Evolutionary conservation across 805 yeast genomes (phyloP).

Genomic region (Hagleromyces aurorensis): DNA sequence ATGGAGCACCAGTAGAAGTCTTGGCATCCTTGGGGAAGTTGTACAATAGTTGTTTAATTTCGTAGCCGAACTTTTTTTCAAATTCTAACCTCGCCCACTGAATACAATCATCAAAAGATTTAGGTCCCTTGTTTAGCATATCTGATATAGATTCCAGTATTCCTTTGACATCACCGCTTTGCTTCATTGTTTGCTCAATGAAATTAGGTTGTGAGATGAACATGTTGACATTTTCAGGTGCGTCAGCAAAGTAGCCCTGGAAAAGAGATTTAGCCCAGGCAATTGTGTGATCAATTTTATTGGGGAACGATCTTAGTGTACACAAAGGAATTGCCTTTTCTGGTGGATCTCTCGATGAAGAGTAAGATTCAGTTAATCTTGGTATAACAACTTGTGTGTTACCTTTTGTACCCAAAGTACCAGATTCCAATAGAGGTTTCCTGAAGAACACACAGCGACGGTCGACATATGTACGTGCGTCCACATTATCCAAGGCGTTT

Average conservation of each 20-base stretch:
- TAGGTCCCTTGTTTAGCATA: conserved; percentile 74
- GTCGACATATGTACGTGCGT: conserved; percentile 96
- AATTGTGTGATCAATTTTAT: conserved; percentile 96
- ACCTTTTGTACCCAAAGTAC: conserved; percentile 97
- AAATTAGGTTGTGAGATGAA: conserved; percentile 88
- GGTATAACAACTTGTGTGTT: conserved; percentile 96
- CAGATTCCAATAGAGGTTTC: conserved; percentile 89
- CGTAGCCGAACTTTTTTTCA: conserved; percentile 76
- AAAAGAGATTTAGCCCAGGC: conserved; percentile 98
- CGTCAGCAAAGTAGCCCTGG: conserved; percentile 83
- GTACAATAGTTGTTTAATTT: conserved; percentile 80
- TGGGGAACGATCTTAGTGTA: conserved; percentile 95
- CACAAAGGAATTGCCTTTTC: conserved; percentile 96
- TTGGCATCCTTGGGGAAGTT: conserved; percentile 93
- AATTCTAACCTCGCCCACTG: conserved; percentile 91
- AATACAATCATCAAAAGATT: conserved; percentile 86
- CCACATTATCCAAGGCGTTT: conserved; percentile 95
- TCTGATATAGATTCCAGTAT: conserved; percentile 73
- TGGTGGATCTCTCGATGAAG: conserved; percentile 97
- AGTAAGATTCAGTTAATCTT: conserved; percentile 86
- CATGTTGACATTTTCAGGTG: conserved; percentile 89
- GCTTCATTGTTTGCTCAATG: conserved; percentile 85
- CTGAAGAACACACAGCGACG: conserved; percentile 90
- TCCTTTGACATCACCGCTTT: conserved; percentile 85
- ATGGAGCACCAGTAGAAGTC: conserved; percentile 84